Conservation (phyloP, 2,329 filamentous ascomycete species). For the Aspergillus unguis region DNA sequence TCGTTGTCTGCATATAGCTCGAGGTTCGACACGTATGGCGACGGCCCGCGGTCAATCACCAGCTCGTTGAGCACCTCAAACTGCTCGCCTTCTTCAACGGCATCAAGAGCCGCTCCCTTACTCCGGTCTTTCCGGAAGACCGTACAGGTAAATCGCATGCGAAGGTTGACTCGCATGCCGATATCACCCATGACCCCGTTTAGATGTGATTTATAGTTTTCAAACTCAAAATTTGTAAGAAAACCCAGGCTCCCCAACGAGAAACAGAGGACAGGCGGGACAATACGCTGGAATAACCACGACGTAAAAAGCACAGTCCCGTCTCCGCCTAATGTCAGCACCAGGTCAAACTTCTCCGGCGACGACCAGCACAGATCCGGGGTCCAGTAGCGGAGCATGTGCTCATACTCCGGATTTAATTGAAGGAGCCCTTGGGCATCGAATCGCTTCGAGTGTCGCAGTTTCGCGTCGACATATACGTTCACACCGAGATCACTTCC, state of each 20-base stretch:
- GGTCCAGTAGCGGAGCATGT: constrained; percentile 93
- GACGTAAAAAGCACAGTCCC: constrained; percentile 96
- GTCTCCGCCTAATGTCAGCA: constrained; percentile 88
- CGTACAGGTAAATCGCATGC: constrained; percentile 98
- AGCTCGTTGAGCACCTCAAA: constrained; percentile 98
- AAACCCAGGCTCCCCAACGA: constrained; percentile 90
- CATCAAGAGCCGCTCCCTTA: constrained; percentile 48
- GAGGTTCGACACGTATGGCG: constrained; percentile 92
- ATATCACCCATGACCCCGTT: constrained; percentile 87
- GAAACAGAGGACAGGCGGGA: constrained; percentile 90
- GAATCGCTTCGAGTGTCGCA: constrained; percentile 84
- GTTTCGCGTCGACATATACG: constrained; percentile 96
- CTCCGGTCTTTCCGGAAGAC: constrained; percentile 70
- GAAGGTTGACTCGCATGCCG: constrained; percentile 94
- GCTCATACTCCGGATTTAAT: constrained; percentile 70
- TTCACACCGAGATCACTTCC: constrained; percentile 87
- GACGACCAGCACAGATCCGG: constrained; percentile 91
- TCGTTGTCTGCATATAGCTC: constrained; percentile 95
- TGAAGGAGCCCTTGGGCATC: constrained; percentile 68
- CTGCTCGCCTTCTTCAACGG: constrained; percentile 85
- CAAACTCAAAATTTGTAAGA: constrained; percentile 93
- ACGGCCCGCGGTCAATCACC: constrained; percentile 95
- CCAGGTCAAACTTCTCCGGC: constrained; percentile 93
- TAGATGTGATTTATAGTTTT: constrained; percentile 81
- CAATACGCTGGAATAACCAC: constrained; percentile 94